These are phyloP conservation scores for Saccharum officinarum DNA, from an alignment of 176 grass and related monocot species.

Conservation along the genomic window DNA sequence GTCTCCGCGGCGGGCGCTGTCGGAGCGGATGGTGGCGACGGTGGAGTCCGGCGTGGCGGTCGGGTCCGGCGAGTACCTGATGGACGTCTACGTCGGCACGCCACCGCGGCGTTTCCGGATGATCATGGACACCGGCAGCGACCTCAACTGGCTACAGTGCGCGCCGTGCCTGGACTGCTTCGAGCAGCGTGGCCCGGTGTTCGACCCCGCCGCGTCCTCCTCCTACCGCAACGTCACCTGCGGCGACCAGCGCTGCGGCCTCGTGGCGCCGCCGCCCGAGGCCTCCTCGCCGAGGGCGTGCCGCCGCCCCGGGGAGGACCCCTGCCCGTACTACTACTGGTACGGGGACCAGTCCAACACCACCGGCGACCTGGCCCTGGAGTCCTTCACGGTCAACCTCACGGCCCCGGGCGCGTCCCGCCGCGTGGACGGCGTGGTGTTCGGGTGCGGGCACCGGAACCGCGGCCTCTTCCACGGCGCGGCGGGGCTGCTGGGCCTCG, in stretches of 20 bases:
- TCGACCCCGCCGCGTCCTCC: constrained; percentile 63
- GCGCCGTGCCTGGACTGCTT: constrained; percentile 80
- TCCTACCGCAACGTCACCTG: constrained; percentile 85
- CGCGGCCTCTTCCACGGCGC: constrained; percentile 93
- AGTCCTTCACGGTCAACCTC: constrained; percentile 91
- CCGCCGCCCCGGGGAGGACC: constrained; percentile 16
- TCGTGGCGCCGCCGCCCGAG: constrained; percentile 45
- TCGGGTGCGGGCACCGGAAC: constrained; percentile 92
- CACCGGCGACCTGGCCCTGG: constrained; percentile 85
- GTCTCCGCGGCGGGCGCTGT: constrained; percentile 39
- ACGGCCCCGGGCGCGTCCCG: constrained; percentile 44
- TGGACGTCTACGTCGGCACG: constrained; percentile 87
- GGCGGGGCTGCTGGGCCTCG: constrained; percentile 78
- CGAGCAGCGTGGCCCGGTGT: constrained; percentile 72
- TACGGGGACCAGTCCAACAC: constrained; percentile 95
- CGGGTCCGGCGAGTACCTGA: constrained; percentile 84
- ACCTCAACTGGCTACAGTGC: constrained; percentile 98
- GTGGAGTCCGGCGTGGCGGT: constrained; percentile 81
- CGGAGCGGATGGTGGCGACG: constrained; percentile 62
- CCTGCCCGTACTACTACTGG: constrained; percentile 96
- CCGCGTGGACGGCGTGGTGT: constrained; percentile 65
- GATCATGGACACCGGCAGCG: constrained; percentile 96
- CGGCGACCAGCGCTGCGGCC: constrained; percentile 62
- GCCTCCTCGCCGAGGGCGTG: constrained; percentile 13
- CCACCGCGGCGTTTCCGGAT: constrained; percentile 75